These are phyloP conservation scores for Xylaria sp. DNA, from an alignment of 2,329 filamentous ascomycete genomes.

Conservation along the genomic window DNA sequence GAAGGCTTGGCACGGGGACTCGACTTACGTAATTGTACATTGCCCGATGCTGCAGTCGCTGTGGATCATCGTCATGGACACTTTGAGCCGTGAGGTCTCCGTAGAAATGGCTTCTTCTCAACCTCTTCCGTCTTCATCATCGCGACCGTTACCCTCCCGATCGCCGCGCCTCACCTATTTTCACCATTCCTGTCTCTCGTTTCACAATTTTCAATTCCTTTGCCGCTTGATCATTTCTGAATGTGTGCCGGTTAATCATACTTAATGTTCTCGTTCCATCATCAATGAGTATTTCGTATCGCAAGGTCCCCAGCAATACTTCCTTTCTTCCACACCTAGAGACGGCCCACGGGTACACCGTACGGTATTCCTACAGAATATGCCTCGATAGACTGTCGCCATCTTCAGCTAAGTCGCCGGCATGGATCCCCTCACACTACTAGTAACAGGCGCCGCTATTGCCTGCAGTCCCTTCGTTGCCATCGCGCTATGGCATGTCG, in stretches of 20 bases:
- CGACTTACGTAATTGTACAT: too few species aligned
- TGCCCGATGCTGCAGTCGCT: too few species aligned
- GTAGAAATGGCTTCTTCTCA: too few species aligned
- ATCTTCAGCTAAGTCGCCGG: slow-evolving; percentile 3
- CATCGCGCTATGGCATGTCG: slow-evolving; percentile 29
- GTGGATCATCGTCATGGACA: too few species aligned
- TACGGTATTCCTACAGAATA: background rate
- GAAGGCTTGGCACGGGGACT: too few species aligned
- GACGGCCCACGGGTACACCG: background rate
- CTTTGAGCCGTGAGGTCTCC: too few species aligned
- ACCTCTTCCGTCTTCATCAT: background rate
- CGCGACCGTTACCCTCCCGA: background rate
- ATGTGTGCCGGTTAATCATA: too few species aligned
- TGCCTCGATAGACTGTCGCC: background rate
- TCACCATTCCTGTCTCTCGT: background rate
- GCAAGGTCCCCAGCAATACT: background rate
- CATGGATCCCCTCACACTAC: slow-evolving; percentile 26
- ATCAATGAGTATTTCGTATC: background rate
- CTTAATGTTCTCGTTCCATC: background rate
- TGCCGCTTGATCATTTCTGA: too few species aligned
- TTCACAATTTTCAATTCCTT: background rate
- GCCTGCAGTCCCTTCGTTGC: slow-evolving; percentile 28
- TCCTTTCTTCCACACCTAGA: background rate
- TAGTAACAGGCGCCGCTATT: slow-evolving; percentile 27
- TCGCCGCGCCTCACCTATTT: background rate